phyloP scores from a whole-genome alignment of 2,329 filamentous ascomycete species.

The Aspergillus oerlinghausenensis region DNA sequence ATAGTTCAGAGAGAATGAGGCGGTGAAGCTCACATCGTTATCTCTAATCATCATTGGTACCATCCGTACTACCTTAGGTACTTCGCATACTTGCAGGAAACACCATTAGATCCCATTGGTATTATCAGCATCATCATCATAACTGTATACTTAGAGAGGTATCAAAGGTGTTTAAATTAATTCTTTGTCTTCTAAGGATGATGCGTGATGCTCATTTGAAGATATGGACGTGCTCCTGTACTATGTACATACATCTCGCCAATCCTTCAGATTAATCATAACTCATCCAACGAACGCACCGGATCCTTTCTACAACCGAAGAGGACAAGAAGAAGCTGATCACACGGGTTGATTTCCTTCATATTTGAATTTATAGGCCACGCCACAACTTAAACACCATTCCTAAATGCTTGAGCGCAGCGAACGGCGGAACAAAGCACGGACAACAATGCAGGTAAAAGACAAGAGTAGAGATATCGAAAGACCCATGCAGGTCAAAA shows the following conservation, averaged over 20 bases:
- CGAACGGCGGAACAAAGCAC: neutral
- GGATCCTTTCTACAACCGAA: neutral
- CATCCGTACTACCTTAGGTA: neutral
- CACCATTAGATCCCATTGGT: neutral
- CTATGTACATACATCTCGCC: neutral
- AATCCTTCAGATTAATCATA: neutral
- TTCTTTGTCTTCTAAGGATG: neutral
- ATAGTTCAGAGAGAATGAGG: constrained; percentile 10
- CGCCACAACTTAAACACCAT: neutral
- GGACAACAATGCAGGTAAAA: neutral
- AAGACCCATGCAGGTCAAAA: neutral
- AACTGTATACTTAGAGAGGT: neutral
- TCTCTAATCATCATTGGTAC: neutral
- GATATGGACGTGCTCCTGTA: neutral
- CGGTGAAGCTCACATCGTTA: constrained; percentile 19
- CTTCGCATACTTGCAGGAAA: neutral
- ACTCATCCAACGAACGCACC: neutral
- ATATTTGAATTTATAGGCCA: neutral
- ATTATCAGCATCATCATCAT: neutral
- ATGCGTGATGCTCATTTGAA: neutral
- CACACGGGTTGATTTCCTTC: neutral
- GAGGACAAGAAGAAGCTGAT: neutral
- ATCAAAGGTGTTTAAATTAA: neutral
- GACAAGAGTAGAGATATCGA: neutral
- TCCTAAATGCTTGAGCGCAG: neutral